Percentiles rank a stretch among this genome's conserved stretches.
Evolutionary conservation across 352 stramenopile genomes (phyloP).

Genomic region (Saprolegnia diclina): DNA sequence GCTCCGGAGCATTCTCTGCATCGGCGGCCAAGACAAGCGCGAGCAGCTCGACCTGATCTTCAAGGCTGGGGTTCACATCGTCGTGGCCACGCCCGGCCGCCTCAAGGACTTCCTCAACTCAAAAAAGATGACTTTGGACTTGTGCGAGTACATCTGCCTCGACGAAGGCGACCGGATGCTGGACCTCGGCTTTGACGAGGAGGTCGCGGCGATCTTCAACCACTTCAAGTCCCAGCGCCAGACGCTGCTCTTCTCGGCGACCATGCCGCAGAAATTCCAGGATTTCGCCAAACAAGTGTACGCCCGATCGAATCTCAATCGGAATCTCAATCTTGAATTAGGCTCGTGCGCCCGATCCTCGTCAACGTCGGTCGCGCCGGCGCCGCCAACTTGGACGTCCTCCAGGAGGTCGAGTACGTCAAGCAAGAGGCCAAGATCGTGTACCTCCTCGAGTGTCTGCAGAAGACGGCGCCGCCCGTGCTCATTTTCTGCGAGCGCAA

Average conservation of each 20-base stretch:
- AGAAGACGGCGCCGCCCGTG: constrained; percentile 97
- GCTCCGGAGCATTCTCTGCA: constrained; percentile 90
- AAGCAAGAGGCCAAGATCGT: constrained; percentile 99
- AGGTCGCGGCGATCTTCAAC: constrained; percentile 97
- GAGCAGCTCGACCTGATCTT: constrained; percentile 88
- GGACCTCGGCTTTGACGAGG: constrained; percentile 91
- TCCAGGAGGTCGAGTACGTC: constrained; percentile 99
- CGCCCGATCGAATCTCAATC: not conserved
- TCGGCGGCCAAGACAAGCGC: constrained; percentile 93
- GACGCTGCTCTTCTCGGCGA: constrained; percentile 97
- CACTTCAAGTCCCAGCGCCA: constrained; percentile 96
- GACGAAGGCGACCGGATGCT: constrained; percentile 99
- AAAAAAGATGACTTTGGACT: constrained; percentile 90
- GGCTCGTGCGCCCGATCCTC: constrained; percentile 93
- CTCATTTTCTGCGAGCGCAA: constrained; percentile 98
- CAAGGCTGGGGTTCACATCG: constrained; percentile 90
- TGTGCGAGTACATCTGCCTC: constrained; percentile 97
- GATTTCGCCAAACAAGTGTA: constrained; percentile 95
- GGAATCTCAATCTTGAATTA: constrained; percentile 30
- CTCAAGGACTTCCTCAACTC: constrained; percentile 96
- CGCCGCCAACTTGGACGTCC: constrained; percentile 98
- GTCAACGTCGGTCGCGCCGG: constrained; percentile 98
- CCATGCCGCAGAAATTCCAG: constrained; percentile 99
- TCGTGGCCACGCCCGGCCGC: constrained; percentile 95
- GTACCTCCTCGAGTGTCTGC: constrained; percentile 97